A percentile compares a stretch with the other conserved stretches of the same genome.
Evolutionary conservation across 768 basidiomycete genomes (phyloP).

Genomic region (Mycena rosella): DNA sequence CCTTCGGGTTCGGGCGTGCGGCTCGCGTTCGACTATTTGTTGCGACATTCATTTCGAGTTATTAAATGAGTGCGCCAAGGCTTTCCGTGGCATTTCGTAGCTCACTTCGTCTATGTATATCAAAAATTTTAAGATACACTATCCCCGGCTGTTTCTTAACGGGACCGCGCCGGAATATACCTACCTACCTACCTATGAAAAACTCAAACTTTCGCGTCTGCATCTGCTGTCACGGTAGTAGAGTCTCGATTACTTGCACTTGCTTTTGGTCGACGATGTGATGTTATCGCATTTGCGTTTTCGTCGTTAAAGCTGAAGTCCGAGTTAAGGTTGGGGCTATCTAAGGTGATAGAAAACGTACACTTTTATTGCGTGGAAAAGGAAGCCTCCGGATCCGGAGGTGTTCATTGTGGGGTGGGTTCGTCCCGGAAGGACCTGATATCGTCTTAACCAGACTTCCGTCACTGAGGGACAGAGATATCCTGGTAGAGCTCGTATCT

Average conservation of each 20-base stretch:
- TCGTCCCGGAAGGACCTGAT: constrained; percentile 96
- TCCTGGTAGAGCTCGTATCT: constrained; percentile 71
- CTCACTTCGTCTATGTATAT: no score
- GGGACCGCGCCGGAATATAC: no score
- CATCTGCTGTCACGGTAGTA: constrained; percentile 4
- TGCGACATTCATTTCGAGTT: no score
- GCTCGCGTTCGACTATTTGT: no score
- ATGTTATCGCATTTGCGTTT: constrained; percentile 64
- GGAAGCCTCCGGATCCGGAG: constrained; percentile 89
- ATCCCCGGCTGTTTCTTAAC: no score
- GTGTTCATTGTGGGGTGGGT: constrained; percentile 96
- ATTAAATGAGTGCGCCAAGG: no score
- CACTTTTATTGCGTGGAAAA: constrained; percentile 91
- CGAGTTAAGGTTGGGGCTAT: neutral
- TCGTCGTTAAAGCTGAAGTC: constrained; percentile 65
- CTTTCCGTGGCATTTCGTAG: no score
- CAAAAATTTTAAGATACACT: no score
- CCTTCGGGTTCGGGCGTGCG: no score
- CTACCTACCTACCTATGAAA: no score
- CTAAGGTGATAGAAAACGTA: constrained; percentile 45
- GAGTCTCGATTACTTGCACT: neutral
- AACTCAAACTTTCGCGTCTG: no score
- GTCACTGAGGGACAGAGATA: constrained; percentile 86
- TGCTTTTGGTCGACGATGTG: constrained; percentile 54
- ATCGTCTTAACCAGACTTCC: constrained; percentile 89